Evolutionary conservation across 345 rosid genomes (phyloP).

Genomic region (Microcos paniculata): DNA sequence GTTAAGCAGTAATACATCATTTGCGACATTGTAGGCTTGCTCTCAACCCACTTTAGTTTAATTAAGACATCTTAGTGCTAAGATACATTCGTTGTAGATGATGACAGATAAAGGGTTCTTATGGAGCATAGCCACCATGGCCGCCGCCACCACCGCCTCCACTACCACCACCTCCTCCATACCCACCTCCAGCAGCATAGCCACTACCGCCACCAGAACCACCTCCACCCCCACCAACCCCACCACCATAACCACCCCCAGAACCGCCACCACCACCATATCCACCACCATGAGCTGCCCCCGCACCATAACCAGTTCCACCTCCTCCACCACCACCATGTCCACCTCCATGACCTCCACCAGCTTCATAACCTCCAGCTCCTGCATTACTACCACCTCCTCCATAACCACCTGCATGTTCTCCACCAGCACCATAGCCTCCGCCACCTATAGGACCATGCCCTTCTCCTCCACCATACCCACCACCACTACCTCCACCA

Average conservation of each 20-base stretch:
- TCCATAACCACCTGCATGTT: neutral
- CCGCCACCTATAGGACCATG: neutral
- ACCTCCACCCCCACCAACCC: neutral
- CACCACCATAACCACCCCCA: neutral
- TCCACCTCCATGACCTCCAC: neutral
- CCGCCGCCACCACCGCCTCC: constrained; percentile 1
- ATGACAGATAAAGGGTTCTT: neutral
- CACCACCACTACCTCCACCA: constrained; percentile 12
- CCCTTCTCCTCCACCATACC: neutral
- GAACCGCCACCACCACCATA: neutral
- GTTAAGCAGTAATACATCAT: too few relatives aligned
- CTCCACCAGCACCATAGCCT: neutral
- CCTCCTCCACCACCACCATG: neutral
- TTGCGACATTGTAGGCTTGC: neutral
- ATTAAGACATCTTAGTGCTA: neutral
- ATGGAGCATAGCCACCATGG: constrained; percentile 5
- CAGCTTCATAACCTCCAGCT: neutral
- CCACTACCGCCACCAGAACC: neutral
- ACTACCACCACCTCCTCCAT: neutral
- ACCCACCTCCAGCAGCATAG: neutral
- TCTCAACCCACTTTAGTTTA: neutral
- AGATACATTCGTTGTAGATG: neutral
- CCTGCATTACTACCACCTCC: neutral
- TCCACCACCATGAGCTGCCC: constrained; percentile 16
- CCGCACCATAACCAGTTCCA: constrained; percentile 20